Evolutionary conservation across 495 filamentous ascomycete species (phyloP).

Genomic region (Neurospora sp.): DNA sequence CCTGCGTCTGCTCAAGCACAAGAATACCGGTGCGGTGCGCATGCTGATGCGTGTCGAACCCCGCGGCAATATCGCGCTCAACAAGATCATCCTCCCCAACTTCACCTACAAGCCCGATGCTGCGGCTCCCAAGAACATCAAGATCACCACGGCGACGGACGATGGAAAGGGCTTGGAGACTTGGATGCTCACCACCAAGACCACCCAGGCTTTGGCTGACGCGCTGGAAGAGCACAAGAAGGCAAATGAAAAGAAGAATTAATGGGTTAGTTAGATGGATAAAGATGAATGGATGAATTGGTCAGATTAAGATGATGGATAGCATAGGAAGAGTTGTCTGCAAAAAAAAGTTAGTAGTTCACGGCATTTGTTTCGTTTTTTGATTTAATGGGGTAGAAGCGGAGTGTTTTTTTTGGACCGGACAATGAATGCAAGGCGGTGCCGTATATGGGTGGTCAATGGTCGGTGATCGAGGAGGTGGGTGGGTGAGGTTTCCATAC

Average conservation of each 20-base stretch:
- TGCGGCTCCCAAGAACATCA: conserved; percentile 42
- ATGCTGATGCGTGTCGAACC: conserved; percentile 60
- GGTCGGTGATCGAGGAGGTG: not conserved
- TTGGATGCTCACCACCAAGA: conserved; percentile 58
- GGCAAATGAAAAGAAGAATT: conserved; percentile 30
- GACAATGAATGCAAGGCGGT: not conserved
- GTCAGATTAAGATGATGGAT: not conserved
- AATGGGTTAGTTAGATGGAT: not conserved
- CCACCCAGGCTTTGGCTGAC: conserved; percentile 33
- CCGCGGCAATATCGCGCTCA: conserved; percentile 57
- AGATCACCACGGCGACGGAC: conserved; percentile 43
- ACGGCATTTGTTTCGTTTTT: not conserved
- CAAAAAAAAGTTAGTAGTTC: not conserved
- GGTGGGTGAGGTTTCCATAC: not conserved
- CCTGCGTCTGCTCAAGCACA: conserved; percentile 57
- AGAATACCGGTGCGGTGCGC: conserved; percentile 49
- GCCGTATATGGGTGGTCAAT: not conserved
- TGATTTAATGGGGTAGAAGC: not conserved
- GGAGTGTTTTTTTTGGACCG: not conserved
- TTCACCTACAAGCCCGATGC: conserved; percentile 44
- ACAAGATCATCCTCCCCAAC: conserved; percentile 49
- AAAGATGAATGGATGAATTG: not conserved
- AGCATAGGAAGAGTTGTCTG: not conserved
- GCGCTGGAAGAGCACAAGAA: conserved; percentile 39
- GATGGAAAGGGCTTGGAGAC: conserved; percentile 43